These are phyloP conservation scores for Ophiocordyceps robertsii DNA, from an alignment of 2,329 filamentous ascomycete species.

Conservation along the genomic window DNA sequence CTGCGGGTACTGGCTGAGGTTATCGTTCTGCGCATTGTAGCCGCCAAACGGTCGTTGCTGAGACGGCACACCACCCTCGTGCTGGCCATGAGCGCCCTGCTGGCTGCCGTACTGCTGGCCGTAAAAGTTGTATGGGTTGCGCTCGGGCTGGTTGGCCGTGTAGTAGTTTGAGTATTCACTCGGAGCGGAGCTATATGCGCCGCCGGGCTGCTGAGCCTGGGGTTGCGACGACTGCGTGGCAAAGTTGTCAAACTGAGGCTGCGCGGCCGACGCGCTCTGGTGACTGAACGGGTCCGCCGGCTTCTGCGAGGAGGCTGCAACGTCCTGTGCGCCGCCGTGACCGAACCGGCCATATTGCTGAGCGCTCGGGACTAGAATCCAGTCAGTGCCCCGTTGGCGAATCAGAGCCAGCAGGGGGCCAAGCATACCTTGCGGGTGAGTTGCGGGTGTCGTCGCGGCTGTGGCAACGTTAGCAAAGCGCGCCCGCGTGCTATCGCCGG, in stretches of 20 bases:
- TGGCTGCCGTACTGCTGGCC: slow-evolving; percentile 44
- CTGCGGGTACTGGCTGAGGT: slow-evolving; percentile 58
- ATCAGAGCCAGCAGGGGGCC: background rate
- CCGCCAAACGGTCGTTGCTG: slow-evolving; percentile 69
- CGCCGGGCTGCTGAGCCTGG: slow-evolving; percentile 44
- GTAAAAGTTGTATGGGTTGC: slow-evolving; percentile 74
- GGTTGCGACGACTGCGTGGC: slow-evolving; percentile 46
- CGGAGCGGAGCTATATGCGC: slow-evolving; percentile 59
- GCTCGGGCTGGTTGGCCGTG: slow-evolving; percentile 57
- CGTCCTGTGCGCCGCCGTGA: slow-evolving; percentile 47
- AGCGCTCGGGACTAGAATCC: slow-evolving; percentile 35
- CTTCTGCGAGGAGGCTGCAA: slow-evolving; percentile 52
- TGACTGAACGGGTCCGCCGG: slow-evolving; percentile 79
- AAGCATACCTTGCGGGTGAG: slow-evolving; percentile 14
- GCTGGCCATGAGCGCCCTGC: slow-evolving; percentile 48
- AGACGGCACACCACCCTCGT: slow-evolving; percentile 49
- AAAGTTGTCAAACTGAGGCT: slow-evolving; percentile 49
- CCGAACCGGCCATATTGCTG: slow-evolving; percentile 60
- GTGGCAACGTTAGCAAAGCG: slow-evolving; percentile 1
- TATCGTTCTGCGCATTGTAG: slow-evolving; percentile 56
- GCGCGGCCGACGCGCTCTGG: slow-evolving; percentile 40
- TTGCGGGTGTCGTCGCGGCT: slow-evolving; percentile 9
- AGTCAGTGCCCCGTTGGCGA: slow-evolving; percentile 1
- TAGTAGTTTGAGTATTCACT: slow-evolving; percentile 80
- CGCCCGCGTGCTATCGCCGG: slow-evolving; percentile 4